Conservation (phyloP, 192 early-diverging fungal genomes). For the Funneliformis geosporum region DNA sequence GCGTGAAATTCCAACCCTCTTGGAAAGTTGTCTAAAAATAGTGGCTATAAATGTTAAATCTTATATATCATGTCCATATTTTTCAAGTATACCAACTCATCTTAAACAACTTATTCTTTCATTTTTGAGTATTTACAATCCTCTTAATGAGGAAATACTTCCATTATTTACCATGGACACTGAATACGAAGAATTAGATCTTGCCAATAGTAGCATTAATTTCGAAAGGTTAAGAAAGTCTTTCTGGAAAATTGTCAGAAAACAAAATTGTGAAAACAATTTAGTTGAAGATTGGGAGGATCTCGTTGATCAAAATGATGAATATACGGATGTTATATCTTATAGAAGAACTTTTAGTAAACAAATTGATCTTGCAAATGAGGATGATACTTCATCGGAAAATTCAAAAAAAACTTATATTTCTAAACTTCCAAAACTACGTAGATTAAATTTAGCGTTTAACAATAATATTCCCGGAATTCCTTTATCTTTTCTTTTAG, state of each 20-base stretch:
- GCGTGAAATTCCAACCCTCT: neutral
- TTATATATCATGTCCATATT: slow-evolving; percentile 19
- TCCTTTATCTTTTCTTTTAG: neutral
- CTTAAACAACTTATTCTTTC: slow-evolving; percentile 29
- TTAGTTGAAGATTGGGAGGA: slow-evolving; percentile 27
- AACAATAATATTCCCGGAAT: slow-evolving; percentile 3
- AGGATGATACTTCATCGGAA: neutral
- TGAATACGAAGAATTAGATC: slow-evolving; percentile 29
- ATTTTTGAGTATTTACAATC: slow-evolving; percentile 5
- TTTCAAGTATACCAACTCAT: slow-evolving; percentile 29
- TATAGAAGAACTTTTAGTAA: neutral
- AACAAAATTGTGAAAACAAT: slow-evolving; percentile 17
- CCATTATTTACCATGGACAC: slow-evolving; percentile 8
- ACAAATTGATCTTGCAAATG: neutral
- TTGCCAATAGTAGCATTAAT: slow-evolving; percentile 15
- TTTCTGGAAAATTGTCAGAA: slow-evolving; percentile 23
- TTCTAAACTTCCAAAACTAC: slow-evolving; percentile 12
- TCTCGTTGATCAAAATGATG: slow-evolving; percentile 14
- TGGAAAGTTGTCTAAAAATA: slow-evolving; percentile 8
- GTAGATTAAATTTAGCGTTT: slow-evolving; percentile 17
- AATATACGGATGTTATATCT: slow-evolving; percentile 12
- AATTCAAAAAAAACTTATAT: neutral
- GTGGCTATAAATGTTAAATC: slow-evolving; percentile 18
- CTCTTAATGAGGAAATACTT: slow-evolving; percentile 19
- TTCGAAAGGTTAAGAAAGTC: slow-evolving; percentile 16